Evolutionary conservation across 352 stramenopile genomes (phyloP), one percentile per base, ranked within the genome.

Genomic region (Blastocystis sp.): DNA sequence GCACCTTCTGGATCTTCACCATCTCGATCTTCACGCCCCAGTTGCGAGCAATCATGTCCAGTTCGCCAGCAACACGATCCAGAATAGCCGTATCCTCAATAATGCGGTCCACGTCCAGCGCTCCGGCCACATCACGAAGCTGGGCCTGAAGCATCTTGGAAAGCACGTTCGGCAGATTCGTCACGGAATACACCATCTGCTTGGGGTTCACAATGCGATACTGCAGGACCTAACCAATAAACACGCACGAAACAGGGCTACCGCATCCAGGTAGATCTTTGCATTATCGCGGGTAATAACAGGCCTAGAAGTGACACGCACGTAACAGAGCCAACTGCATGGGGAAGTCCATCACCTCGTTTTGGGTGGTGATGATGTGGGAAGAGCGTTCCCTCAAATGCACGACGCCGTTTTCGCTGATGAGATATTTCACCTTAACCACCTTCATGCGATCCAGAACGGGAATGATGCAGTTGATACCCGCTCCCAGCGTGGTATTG

Each of bases 271-370:
- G 52, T 89, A 89, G 61, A 91, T 90, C 38, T 76, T 81, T n/a
- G 89, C 89, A 78, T 91, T 91, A 89, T 91, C 90, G 34, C 90
- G 79, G 34, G 90, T 91, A 42, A 91, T 91, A 1, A 91, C 90
- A 42, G 77, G 65, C 66, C 80, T 89, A 87, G 7, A 52, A n/a
- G 7, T 60, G 11, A 87, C 14, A n/a, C 21, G 11, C 17, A 64
- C 24, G 11, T 24, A 87, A 87, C 21, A 42, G 17, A 87, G 54
- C 43, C 10, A 89, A 68, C 89, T 90, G 89, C 43, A 63, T 76
- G 38, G 90, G 90, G 59, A 91, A 91, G 76, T 91, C 89, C 14
- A 91, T 45, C 6, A 91, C 90, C 63, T 90, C 89, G 76, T 90
- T 91, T 42, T 91, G 89, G n/a, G 89, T 90, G 43, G 84, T 90